Evolutionary conservation across 805 yeast species (phyloP), one percentile per base, ranked within the genome.

Genomic region (Wickerhamiella lipophila): DNA sequence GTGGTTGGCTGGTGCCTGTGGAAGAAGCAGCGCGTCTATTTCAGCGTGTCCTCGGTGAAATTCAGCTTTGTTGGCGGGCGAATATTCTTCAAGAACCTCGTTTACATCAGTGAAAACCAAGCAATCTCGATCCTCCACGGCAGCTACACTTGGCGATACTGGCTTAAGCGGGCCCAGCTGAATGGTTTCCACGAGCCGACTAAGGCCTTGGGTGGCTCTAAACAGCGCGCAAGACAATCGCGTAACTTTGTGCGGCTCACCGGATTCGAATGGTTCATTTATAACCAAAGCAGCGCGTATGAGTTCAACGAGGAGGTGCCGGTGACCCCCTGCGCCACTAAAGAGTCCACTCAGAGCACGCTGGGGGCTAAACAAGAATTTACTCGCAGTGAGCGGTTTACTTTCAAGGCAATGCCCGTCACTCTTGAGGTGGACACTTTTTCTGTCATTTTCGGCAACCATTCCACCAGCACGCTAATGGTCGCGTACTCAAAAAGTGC

Each of bases 141-240:
- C 1, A 76, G 77, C 56, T 60, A 89, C 23, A 83, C 94, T 0
- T 92, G 97, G 97, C 65, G 94, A 52, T 89, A 86, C 62, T 92
- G 97, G 97, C 67, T 85, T 46, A 65, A 36, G 7, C 60, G 64
- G 4, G 62, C 71, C 15, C 65, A 74, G 55, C 52, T 53, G 41
- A 38, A 52, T n/a, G 22, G 45, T 35, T 55, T 57, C 12, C 50
- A 50, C 9, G 59, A 61, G 32, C 11, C n/a, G n/a, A n/a, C n/a
- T n/a, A n/a, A n/a, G n/a, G n/a, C n/a, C n/a, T n/a, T n/a, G n/a
- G n/a, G n/a, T n/a, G n/a, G n/a, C n/a, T n/a, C n/a, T n/a, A 64
- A 64, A n/a, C 78, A 79, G 57, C 65, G 62, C 9, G 62, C 65
- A 36, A 71, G 77, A 1, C 82, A 83, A 1, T 66, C 79, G 8